Percentiles rank a stretch among this genome's conserved stretches.
These are phyloP conservation scores for Backusella tarrabulga DNA, from an alignment of 192 early-diverging fungal genomes.

Conservation along the genomic window DNA sequence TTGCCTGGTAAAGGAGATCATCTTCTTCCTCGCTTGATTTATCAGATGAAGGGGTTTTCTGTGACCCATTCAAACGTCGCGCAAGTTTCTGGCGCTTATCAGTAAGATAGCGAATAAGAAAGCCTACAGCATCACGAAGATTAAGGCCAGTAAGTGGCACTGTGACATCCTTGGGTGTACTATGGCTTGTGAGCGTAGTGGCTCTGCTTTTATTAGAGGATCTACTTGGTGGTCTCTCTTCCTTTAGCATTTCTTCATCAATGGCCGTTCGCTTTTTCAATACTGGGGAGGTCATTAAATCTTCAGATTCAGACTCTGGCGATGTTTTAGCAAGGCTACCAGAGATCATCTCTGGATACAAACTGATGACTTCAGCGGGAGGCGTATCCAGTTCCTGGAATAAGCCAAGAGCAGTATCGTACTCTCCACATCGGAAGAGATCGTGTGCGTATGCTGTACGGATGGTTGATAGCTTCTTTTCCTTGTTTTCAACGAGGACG, in stretches of 20 bases:
- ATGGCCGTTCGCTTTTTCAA: neutral
- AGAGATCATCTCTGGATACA: constrained; percentile 71
- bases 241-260: constrained; percentile 17
- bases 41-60: constrained; percentile 19
- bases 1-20: constrained; percentile 49
- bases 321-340: constrained; percentile 44
- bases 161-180: neutral
- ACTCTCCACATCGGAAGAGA: constrained; percentile 64
- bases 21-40: constrained; percentile 37
- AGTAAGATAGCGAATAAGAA: constrained; percentile 85
- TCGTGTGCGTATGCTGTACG: constrained; percentile 67
- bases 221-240: constrained; percentile 11
- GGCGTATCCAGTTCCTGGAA: constrained; percentile 66
- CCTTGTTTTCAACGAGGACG: constrained; percentile 67
- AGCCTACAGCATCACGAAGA: constrained; percentile 55
- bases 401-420: constrained; percentile 64
- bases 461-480: constrained; percentile 60
- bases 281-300: neutral
- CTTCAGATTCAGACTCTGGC: constrained; percentile 31
- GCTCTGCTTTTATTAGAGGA: constrained; percentile 1
- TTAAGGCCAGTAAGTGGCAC: constrained; percentile 45
- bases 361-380: constrained; percentile 63
- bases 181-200: constrained; percentile 17
- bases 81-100: constrained; percentile 79
- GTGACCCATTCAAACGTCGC: constrained; percentile 42